These are phyloP conservation scores for Canariomyces notabilis DNA, from an alignment of 2,329 filamentous ascomycete genomes.

Conservation along the genomic window DNA sequence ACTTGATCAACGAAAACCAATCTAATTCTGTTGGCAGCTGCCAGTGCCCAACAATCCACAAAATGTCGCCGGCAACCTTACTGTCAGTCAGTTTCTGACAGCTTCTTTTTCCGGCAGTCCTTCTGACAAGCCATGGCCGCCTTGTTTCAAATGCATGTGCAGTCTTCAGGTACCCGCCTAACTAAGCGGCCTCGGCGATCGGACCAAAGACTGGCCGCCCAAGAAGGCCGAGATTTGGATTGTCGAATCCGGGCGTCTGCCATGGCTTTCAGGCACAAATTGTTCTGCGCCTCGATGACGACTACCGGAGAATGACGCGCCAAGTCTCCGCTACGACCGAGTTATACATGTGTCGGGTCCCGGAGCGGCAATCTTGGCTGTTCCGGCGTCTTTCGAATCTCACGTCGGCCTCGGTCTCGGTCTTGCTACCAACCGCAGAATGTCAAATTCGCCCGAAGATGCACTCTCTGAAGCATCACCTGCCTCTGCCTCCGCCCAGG, in stretches of 20 bases:
- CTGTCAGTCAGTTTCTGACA: no score
- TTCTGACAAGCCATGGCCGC: neutral
- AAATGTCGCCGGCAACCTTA: neutral
- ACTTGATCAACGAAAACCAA: neutral
- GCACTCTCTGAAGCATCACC: slow-evolving; percentile 10
- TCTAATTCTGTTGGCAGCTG: neutral
- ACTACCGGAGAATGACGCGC: no score
- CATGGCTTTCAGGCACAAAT: slow-evolving; percentile 15
- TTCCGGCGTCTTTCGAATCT: slow-evolving; percentile 12
- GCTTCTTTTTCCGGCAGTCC: slow-evolving; percentile 4
- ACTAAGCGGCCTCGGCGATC: slow-evolving; percentile 22
- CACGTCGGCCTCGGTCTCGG: slow-evolving; percentile 14
- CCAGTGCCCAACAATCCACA: neutral
- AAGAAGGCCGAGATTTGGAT: slow-evolving; percentile 16
- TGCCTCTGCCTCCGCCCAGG: slow-evolving; percentile 3
- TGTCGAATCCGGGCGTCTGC: slow-evolving; percentile 11
- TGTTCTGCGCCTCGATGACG: slow-evolving; percentile 9
- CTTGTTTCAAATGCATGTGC: no score
- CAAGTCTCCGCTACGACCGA: no score
- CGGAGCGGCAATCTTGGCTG: slow-evolving; percentile 11
- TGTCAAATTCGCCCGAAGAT: slow-evolving; percentile 21
- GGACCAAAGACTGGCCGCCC: slow-evolving; percentile 26
- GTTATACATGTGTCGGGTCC: slow-evolving; percentile 12
- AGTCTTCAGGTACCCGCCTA: slow-evolving; percentile 14
- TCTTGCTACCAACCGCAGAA: slow-evolving; percentile 13